Evolutionary conservation across 345 rosid species (phyloP), one percentile per base, ranked within the genome.

Genomic region (Psidium friedrichsthalianum): DNA sequence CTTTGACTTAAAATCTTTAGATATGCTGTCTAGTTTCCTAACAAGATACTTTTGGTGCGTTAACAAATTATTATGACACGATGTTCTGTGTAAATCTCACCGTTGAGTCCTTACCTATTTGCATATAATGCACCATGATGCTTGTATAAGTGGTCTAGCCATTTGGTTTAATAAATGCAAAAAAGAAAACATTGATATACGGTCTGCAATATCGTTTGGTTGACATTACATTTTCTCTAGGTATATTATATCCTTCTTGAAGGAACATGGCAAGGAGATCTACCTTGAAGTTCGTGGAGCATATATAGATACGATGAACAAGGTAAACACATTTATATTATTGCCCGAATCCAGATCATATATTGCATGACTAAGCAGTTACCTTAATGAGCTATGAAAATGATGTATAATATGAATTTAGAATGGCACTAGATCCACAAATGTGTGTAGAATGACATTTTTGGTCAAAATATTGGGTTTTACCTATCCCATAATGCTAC

Each of bases 271-370:
- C 87, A 96, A 91, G 90, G 99, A 97, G 89, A 93, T 97, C 52
- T 94, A 94, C 90, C 82, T 53, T 87, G 98, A 97, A 88, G 98
- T 97, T 85, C 97, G 98, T 87, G 96, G 92, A 87, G 98, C 99
- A 16, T 97, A 97, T 85, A 86, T 94, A 36, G 99, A 96, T 91
- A 97, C 99, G 86, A 94, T 97, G 99, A 97, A 97, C 91, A 95
- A 96, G 99, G 99, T 97, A 86, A 90, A 54, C 82, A 61, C 58
- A 11, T 52, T 82, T 36, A 76, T 12, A 18, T 78, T 40, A 20
- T 78, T 78, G 52, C 27, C n/a, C 52, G 53, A 82, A 51, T 82
- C 57, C 58, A 18, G 25, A 51, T 82, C 56, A 51, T 51, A 51
- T 44, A 51, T 51, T 51, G 83, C 78, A 16, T 6, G 11, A 32